phyloP scores from a whole-genome alignment of 768 basidiomycete genomes.

The Russula olivacea region DNA sequence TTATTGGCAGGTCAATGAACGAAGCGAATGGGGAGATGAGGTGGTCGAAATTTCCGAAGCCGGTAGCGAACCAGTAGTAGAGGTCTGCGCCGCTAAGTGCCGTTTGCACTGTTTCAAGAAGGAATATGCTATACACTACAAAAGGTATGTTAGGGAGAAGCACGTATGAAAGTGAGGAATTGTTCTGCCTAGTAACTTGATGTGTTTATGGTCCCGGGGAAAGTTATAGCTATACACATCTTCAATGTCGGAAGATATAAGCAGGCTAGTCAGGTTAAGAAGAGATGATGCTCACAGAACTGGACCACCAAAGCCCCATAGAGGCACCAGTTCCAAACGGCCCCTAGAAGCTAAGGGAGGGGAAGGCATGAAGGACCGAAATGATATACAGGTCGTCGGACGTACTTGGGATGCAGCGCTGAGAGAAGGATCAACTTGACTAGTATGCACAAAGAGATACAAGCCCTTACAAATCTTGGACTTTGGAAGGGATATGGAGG shows the following conservation, averaged over 20 bases:
- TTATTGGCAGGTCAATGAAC: conserved; percentile 29
- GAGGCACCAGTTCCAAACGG: conserved; percentile 28
- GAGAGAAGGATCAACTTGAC: neutral
- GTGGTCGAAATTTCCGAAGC: conserved; percentile 30
- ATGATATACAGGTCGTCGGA: neutral
- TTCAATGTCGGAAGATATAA: neutral
- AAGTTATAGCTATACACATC: conserved; percentile 21
- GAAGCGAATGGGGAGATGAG: conserved; percentile 26
- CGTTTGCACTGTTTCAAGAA: conserved; percentile 28
- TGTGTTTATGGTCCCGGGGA: neutral
- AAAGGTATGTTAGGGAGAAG: neutral
- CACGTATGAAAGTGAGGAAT: neutral
- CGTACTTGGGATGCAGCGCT: conserved; percentile 13
- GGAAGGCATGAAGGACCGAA: neutral
- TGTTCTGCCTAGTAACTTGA: conserved; percentile 12
- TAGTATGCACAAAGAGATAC: neutral
- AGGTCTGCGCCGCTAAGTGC: conserved; percentile 28
- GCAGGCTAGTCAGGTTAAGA: neutral
- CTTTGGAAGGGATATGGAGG: too few relatives aligned
- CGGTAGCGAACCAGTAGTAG: conserved; percentile 30
- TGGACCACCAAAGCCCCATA: conserved; percentile 31
- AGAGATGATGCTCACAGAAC: conserved; percentile 27
- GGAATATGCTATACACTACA: conserved; percentile 28
- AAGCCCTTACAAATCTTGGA: too few relatives aligned
- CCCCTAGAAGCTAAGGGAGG: conserved; percentile 1